phyloP scores from a whole-genome alignment of 805 yeast genomes.

The Suhomyces xylopsoci region DNA sequence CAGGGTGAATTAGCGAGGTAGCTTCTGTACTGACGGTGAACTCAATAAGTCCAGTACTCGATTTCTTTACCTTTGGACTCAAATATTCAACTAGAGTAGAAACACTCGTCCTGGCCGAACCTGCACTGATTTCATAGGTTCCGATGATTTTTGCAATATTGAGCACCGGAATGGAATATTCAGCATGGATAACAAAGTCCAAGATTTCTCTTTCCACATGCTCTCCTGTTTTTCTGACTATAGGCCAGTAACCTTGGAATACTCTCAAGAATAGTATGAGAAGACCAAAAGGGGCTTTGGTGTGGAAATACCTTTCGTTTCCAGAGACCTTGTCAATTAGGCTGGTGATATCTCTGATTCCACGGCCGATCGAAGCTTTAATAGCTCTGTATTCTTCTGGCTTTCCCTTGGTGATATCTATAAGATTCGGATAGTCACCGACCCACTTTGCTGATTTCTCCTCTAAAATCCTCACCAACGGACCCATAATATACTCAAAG shows the following conservation, averaged over 20 bases:
- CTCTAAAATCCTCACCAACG: slow-evolving; percentile 44
- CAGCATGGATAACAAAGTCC: slow-evolving; percentile 49
- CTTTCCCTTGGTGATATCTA: slow-evolving; percentile 16
- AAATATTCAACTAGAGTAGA: slow-evolving; percentile 26
- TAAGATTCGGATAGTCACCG: slow-evolving; percentile 29
- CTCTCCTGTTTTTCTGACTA: slow-evolving; percentile 60
- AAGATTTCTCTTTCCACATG: slow-evolving; percentile 61
- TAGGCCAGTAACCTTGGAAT: slow-evolving; percentile 57
- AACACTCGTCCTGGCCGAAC: not conserved
- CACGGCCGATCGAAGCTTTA: slow-evolving; percentile 28
- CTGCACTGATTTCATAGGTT: not conserved
- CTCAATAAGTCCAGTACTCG: slow-evolving; percentile 30
- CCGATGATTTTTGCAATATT: slow-evolving; percentile 39
- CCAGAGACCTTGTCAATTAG: slow-evolving; percentile 9
- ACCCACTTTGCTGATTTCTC: slow-evolving; percentile 36
- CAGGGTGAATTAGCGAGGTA: slow-evolving; percentile 58
- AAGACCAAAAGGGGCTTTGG: slow-evolving; percentile 25
- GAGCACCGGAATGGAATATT: slow-evolving; percentile 44
- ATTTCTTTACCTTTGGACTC: slow-evolving; percentile 16
- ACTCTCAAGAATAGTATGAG: slow-evolving; percentile 46
- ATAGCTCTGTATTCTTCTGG: slow-evolving; percentile 19
- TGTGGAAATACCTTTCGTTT: not conserved
- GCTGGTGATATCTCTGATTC: slow-evolving; percentile 27
- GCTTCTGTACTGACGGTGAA: slow-evolving; percentile 47
- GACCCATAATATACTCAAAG: slow-evolving; percentile 45